Base-by-base conservation (phyloP, 2,329 filamentous ascomycete species). In the Fusarium foetens region DNA sequence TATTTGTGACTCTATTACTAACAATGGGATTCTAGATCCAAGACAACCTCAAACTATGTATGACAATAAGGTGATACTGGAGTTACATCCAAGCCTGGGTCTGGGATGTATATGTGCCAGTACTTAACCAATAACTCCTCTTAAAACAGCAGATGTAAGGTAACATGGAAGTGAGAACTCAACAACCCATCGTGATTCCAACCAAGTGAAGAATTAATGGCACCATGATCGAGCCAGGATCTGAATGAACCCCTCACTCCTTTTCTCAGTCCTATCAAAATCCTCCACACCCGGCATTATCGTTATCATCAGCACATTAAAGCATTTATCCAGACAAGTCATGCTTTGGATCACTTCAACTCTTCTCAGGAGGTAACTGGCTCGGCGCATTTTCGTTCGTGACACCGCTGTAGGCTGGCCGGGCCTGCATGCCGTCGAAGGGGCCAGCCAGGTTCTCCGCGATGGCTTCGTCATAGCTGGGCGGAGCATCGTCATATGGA, bases 391-490 rank as follows among this genome's bases (percentile, higher is more conserved):
- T 89, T 78, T 89, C 88, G 62, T 89, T 87, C 46, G 89, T 90
- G 29, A 90, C 86, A 3, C 89, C 89, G 68, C 87, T 90, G 79
- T 93, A 94, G 19, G 89, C 90, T 33, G 91, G 90, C 75, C 94
- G 86, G 31, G 91, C 79, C 43, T 81, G 78, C 68, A 76, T 71
- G 84, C 68, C 92, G 78, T 94, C 89, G 62, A 94, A 89, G 3
- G 94, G 93, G 39, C 89, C 91, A 0, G 84, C 81, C 69, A 96
- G 82, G 65, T 91, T 89, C 72, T 93, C 91, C 11, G 94, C 94
- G 82, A 98, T 91, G 17, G 94, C 94, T 81, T 98, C 95, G 81
- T 97, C 94, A 78, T 98, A 98, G 77, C 94, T 97, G 12, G 95
- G 95, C 23, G 95, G 95, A n/a, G 94, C 93, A 62, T 96, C 94